phyloP scores from a whole-genome alignment of 2,329 filamentous ascomycete species.

The Talaromyces sp. region DNA sequence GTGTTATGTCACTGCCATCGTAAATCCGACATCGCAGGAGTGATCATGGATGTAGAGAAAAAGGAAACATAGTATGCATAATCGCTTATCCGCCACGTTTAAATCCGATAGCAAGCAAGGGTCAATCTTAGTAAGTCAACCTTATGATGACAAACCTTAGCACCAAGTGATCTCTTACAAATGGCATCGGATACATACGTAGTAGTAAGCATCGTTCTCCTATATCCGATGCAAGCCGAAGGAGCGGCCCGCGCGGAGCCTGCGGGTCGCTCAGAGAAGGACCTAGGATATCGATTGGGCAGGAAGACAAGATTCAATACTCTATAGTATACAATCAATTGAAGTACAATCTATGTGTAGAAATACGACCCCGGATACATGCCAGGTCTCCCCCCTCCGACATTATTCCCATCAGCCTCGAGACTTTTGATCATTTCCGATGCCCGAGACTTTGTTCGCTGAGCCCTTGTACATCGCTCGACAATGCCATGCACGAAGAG shows the following conservation, averaged over 20 bases:
- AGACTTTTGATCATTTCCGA: slow-evolving; percentile 8
- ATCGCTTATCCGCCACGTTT: not conserved
- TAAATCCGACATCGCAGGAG: not conserved
- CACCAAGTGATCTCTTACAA: too few relatives aligned
- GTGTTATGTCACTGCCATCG: not conserved
- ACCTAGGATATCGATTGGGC: too few relatives aligned
- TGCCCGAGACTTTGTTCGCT: not conserved
- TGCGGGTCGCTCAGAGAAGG: not conserved
- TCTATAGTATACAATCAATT: too few relatives aligned
- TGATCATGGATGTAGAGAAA: too few relatives aligned
- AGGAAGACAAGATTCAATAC: not conserved
- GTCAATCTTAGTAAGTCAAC: too few relatives aligned
- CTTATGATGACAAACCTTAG: too few relatives aligned
- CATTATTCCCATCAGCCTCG: not conserved
- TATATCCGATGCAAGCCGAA: not conserved
- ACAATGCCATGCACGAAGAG: slow-evolving; percentile 12
- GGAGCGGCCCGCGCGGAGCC: not conserved
- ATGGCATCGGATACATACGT: too few relatives aligned
- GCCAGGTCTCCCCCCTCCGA: not conserved
- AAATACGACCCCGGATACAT: not conserved
- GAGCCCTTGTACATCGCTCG: not conserved
- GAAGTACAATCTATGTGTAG: not conserved
- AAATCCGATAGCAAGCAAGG: too few relatives aligned
- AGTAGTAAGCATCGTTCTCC: too few relatives aligned
- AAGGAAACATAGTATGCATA: not conserved